A percentile compares a stretch with the other conserved stretches of the same genome.
Conservation (phyloP, 2,329 filamentous ascomycete genomes). For the Calonectria hawksworthii region DNA sequence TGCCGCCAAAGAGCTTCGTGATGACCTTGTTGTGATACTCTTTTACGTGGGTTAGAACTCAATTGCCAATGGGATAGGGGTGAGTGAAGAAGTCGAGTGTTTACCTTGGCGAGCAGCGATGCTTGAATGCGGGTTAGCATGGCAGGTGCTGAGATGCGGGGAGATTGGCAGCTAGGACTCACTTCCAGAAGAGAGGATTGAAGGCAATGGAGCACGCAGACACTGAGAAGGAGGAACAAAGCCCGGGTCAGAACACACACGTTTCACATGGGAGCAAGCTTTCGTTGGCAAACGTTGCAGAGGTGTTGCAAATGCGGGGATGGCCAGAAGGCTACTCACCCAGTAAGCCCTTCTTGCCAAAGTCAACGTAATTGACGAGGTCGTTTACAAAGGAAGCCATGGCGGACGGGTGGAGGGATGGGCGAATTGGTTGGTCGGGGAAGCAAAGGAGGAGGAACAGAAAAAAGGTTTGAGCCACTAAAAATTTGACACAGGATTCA, state of each 20-base stretch:
- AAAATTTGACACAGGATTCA: conserved; percentile 38
- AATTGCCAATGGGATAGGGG: neutral
- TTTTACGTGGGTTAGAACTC: conserved; percentile 51
- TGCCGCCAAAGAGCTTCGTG: conserved; percentile 87
- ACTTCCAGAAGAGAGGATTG: conserved; percentile 99
- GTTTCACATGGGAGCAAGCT: conserved; percentile 34
- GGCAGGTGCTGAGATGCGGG: neutral
- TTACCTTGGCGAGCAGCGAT: conserved; percentile 86
- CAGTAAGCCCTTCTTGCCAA: conserved; percentile 75
- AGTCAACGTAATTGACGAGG: conserved; percentile 75
- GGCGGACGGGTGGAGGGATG: conserved; percentile 27
- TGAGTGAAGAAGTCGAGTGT: conserved; percentile 31
- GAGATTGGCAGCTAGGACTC: conserved; percentile 57
- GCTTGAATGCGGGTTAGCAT: conserved; percentile 63
- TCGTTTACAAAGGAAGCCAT: conserved; percentile 59
- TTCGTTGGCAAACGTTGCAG: conserved; percentile 14
- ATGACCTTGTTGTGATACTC: conserved; percentile 94
- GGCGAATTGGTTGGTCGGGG: neutral
- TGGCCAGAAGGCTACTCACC: conserved; percentile 62
- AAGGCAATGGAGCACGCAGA: conserved; percentile 88
- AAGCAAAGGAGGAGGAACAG: neutral
- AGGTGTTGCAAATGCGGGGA: conserved; percentile 1
- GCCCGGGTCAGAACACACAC: conserved; percentile 29
- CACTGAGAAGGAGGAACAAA: conserved; percentile 66
- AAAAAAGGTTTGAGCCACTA: conserved; percentile 2